Percentiles rank a stretch among this genome's conserved stretches.
Evolutionary conservation across 2,329 filamentous ascomycete species (phyloP).

Genomic region (Tetracladium maxilliforme): DNA sequence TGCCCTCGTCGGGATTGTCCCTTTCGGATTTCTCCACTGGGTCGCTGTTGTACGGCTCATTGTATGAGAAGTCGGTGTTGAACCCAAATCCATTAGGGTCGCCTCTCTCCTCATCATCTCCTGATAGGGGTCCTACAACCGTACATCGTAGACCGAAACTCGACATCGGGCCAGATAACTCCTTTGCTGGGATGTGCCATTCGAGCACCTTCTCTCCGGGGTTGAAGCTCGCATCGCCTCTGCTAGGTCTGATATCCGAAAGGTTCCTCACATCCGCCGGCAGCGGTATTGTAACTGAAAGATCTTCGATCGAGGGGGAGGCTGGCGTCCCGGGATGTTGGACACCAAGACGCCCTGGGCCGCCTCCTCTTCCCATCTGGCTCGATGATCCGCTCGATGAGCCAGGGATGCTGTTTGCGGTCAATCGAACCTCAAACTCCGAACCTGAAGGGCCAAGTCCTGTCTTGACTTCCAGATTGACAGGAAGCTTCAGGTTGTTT

Average conservation of each 20-base stretch:
- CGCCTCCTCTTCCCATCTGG: constrained; percentile 18
- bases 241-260: constrained; percentile 64
- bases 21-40: constrained; percentile 23
- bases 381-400: constrained; percentile 23
- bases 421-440: constrained; percentile 79
- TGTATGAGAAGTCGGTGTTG: constrained; percentile 11
- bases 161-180: constrained; percentile 50
- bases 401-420: constrained; percentile 52
- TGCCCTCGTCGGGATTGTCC: constrained; percentile 16
- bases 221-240: constrained; percentile 72
- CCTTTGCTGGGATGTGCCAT: constrained; percentile 72
- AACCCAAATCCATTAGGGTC: constrained; percentile 14
- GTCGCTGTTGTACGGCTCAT: constrained; percentile 27
- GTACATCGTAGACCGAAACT: constrained; percentile 68
- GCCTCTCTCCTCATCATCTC: constrained; percentile 30
- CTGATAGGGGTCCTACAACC: constrained; percentile 48
- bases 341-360: constrained; percentile 28
- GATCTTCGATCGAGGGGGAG: constrained; percentile 55
- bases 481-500: constrained; percentile 64
- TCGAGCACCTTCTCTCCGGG: constrained; percentile 59
- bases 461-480: constrained; percentile 69
- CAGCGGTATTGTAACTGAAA: constrained; percentile 66
- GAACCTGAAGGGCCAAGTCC: constrained; percentile 58
- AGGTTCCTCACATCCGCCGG: constrained; percentile 69
- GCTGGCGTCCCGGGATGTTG: constrained; percentile 37